phyloP scores from a whole-genome alignment of 805 yeast species.

The Wickerhamiella occidentalis region DNA sequence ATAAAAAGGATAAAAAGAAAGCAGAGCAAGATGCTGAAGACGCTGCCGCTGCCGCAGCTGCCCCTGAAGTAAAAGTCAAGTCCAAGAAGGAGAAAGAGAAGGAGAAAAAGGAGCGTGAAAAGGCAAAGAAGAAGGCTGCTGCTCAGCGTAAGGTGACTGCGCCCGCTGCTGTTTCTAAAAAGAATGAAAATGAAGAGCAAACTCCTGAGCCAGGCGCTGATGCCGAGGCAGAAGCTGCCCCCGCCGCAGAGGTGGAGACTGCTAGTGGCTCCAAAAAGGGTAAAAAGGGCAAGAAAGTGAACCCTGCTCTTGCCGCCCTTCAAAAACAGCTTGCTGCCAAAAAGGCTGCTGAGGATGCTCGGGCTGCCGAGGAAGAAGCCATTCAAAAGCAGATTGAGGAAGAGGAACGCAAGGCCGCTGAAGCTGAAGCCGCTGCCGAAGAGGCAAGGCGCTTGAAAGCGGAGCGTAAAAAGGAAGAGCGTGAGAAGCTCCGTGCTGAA shows the following conservation, averaged over 20 bases:
- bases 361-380: slow-evolving; percentile 57
- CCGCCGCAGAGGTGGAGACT: slow-evolving; percentile 26
- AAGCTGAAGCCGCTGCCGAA: slow-evolving; percentile 49
- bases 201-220: slow-evolving; percentile 33
- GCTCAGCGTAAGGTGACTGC: slow-evolving; percentile 74
- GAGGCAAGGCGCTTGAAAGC: slow-evolving; percentile 51
- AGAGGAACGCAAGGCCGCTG: slow-evolving; percentile 41
- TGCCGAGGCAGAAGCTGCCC: slow-evolving; percentile 26
- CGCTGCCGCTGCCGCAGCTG: slow-evolving; percentile 27
- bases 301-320: slow-evolving; percentile 85
- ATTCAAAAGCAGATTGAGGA: slow-evolving; percentile 40
- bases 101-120: slow-evolving; percentile 58
- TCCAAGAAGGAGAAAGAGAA: slow-evolving; percentile 92
- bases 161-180: slow-evolving; percentile 48
- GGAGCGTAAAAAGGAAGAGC: slow-evolving; percentile 76
- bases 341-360: slow-evolving; percentile 80
- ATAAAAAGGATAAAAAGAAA: slow-evolving; percentile 59
- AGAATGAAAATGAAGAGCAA: slow-evolving; percentile 32
- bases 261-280: slow-evolving; percentile 28
- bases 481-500: slow-evolving; percentile 87
- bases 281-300: slow-evolving; percentile 64
- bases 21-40: slow-evolving; percentile 34
- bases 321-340: slow-evolving; percentile 79
- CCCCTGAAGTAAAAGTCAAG: slow-evolving; percentile 58
- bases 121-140: slow-evolving; percentile 78